Conservation (phyloP, 164 flowering plant species). For the Chimonanthus salicifolius region DNA sequence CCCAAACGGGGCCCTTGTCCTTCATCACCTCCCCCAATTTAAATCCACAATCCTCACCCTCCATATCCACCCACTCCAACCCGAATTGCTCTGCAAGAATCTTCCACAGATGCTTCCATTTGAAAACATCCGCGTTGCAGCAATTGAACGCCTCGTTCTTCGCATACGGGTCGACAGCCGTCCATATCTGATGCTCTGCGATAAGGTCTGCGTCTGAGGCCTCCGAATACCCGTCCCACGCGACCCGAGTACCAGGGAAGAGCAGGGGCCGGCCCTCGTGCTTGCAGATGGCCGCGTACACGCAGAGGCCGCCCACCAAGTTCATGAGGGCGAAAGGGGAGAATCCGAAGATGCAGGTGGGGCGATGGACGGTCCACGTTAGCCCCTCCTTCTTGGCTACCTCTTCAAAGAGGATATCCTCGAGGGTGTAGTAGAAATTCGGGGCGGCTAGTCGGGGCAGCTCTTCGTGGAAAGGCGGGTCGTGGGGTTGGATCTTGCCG, state of each 20-base stretch:
- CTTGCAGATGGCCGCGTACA: slow-evolving; percentile 71
- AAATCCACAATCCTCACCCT: slow-evolving; percentile 17
- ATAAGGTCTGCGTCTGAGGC: slow-evolving; percentile 74
- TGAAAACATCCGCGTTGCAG: slow-evolving; percentile 73
- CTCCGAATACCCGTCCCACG: slow-evolving; percentile 50
- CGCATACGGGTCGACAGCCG: slow-evolving; percentile 67
- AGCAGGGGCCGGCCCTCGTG: slow-evolving; percentile 47
- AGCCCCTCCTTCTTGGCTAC: slow-evolving; percentile 38
- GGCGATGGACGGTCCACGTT: slow-evolving; percentile 72
- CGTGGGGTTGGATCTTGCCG: slow-evolving; percentile 35
- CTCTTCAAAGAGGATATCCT: slow-evolving; percentile 60
- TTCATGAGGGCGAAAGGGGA: slow-evolving; percentile 75
- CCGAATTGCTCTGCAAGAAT: slow-evolving; percentile 68
- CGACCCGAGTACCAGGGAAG: slow-evolving; percentile 53
- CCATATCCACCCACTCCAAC: slow-evolving; percentile 41
- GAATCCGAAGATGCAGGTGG: slow-evolving; percentile 56
- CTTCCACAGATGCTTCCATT: slow-evolving; percentile 83
- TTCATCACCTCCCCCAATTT: slow-evolving; percentile 59
- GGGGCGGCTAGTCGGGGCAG: slow-evolving; percentile 45
- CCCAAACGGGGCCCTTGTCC: slow-evolving; percentile 62
- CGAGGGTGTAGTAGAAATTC: slow-evolving; percentile 60
- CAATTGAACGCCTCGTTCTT: slow-evolving; percentile 76
- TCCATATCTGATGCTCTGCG: slow-evolving; percentile 92
- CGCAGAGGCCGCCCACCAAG: slow-evolving; percentile 52
- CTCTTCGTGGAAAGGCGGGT: slow-evolving; percentile 67